Conservation (phyloP, 2,329 filamentous ascomycete genomes). For the Balansia obtecta region DNA sequence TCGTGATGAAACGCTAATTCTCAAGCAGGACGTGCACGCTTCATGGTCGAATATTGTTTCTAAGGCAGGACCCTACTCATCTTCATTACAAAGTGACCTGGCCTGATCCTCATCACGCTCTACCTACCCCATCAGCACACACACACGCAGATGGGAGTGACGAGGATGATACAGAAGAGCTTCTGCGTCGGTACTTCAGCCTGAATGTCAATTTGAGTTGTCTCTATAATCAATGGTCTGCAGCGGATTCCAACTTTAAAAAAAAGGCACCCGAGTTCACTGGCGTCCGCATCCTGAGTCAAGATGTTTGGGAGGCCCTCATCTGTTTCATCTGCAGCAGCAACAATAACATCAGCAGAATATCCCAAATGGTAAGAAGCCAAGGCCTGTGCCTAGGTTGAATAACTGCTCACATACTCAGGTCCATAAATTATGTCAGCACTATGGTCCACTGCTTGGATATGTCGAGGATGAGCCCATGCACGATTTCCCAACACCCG, state of each 20-base stretch:
- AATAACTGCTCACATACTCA: conserved; percentile 15
- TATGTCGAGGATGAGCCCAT: conserved; percentile 58
- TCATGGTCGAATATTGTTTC: conserved; percentile 69
- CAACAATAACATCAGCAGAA: conserved; percentile 94
- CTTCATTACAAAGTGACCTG: conserved; percentile 71
- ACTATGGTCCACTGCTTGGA: conserved; percentile 72
- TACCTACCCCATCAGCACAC: conserved; percentile 7
- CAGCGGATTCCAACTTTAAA: conserved; percentile 75
- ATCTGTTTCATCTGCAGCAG: conserved; percentile 96
- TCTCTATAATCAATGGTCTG: conserved; percentile 81
- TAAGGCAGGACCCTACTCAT: conserved; percentile 68
- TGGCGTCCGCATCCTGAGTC: conserved; percentile 81
- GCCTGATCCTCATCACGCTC: conserved; percentile 21
- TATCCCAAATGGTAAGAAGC: conserved; percentile 71
- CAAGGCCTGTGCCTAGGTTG: too few relatives aligned
- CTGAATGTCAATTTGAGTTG: conserved; percentile 61
- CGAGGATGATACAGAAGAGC: conserved; percentile 56
- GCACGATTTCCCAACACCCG: conserved; percentile 76
- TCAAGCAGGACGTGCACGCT: conserved; percentile 61
- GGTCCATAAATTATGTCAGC: conserved; percentile 74
- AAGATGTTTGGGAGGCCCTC: conserved; percentile 92
- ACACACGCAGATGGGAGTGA: conserved; percentile 8
- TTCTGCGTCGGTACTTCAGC: conserved; percentile 81
- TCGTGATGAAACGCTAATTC: not conserved
- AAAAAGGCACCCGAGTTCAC: conserved; percentile 77